These are phyloP conservation scores for Vitis amurensis DNA, from an alignment of 164 flowering plant genomes.

Conservation along the genomic window DNA sequence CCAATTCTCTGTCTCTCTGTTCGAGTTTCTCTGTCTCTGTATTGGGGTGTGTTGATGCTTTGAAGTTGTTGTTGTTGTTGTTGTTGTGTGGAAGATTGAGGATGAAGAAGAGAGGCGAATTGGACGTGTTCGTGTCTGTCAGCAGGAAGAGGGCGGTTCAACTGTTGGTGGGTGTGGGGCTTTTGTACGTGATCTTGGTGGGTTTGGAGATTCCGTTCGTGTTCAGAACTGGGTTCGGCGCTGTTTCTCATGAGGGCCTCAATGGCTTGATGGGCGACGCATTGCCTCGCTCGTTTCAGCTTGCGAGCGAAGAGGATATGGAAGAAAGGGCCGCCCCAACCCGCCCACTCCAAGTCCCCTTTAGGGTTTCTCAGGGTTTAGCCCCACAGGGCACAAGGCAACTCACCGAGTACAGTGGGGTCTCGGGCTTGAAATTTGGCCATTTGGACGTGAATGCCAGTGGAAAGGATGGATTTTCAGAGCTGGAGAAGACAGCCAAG, in stretches of 20 bases:
- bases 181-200: constrained; percentile 47
- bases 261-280: constrained; percentile 13
- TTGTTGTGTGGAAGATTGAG: not conserved
- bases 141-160: constrained; percentile 48
- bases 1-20: not conserved
- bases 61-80: not conserved
- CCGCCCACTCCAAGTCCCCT: constrained; percentile 33
- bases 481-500: constrained; percentile 56
- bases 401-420: constrained; percentile 16
- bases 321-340: constrained; percentile 44
- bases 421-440: constrained; percentile 49
- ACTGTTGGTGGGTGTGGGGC: constrained; percentile 33
- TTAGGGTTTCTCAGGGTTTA: constrained; percentile 19
- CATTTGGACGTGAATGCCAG: constrained; percentile 19
- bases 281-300: constrained; percentile 12
- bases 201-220: constrained; percentile 55
- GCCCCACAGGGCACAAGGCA: constrained; percentile 2
- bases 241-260: constrained; percentile 18
- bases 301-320: constrained; percentile 47
- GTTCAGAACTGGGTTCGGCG: constrained; percentile 28
- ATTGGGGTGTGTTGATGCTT: not conserved
- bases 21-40: not conserved
- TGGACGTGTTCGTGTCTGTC: constrained; percentile 31
- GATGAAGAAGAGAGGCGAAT: constrained; percentile 40
- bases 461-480: constrained; percentile 34